Evolutionary conservation across 306 rosid genomes (phyloP), one percentile per base, ranked within the genome.

Genomic region (Ormosia emarginata): DNA sequence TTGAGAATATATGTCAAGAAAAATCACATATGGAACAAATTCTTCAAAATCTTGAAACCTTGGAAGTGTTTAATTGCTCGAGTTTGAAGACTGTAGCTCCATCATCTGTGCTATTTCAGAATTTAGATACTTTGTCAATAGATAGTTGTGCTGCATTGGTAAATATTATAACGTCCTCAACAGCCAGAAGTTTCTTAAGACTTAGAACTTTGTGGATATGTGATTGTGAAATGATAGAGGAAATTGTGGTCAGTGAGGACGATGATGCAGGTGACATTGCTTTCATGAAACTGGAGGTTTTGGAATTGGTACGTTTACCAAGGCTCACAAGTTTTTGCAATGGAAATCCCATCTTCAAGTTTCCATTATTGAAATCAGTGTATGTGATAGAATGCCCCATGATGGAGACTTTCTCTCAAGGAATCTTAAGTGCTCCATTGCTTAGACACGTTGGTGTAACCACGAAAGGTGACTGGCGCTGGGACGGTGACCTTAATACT

Each of bases 401-500:
- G n/a, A 55, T 56, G 43, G 15, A 55, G 53, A 53, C 69, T 43
- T 15, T 57, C 50, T 30, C 55, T n/a, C 0, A 4, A 11, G 62
- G 83, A 41, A 53, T 10, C 4, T 14, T 70, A 50, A 17, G 3
- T 1, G 9, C 63, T 3, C 59, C 70, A 6, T 17, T n/a, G 0
- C 75, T 55, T 17, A n/a, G 68, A 14, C 0, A 0, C 53, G 75
- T 52, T 24, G 24, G 24, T 24, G 24, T 24, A 24, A 24, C 24
- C 24, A 24, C 24, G 24, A 24, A 24, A 59, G 67, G 17, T 32
- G 67, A 32, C 4, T 2, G 47, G 33, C 10, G 11, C 32, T 61
- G 67, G 84, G 59, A 63, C 14, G 74, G 59, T 29, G 79, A 81
- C 59, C 74, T 73, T 64, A 81, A 72, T 30, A 52, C 67, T 33